Base-by-base conservation (phyloP, 345 rosid species). In the Eucalyptus marginata region DNA sequence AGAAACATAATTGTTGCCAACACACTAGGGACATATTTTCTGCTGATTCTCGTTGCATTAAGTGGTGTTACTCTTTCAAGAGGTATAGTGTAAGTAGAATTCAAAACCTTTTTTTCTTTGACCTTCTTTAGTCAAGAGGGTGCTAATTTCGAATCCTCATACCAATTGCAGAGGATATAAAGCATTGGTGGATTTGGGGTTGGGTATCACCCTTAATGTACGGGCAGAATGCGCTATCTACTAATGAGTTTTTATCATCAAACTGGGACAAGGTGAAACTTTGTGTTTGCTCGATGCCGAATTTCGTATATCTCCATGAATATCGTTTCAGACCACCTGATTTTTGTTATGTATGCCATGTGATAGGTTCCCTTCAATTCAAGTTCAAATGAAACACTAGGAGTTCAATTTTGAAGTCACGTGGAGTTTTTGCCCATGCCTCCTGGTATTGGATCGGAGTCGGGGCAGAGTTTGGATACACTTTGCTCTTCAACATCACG, bases 171-270 rank as follows among this genome's bases (percentile, higher is more conserved):
- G 97, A 92, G 59, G 87, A 94, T 36, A 88, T 94, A 22, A 93
- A 91, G 89, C 88, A 92, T 86, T 95, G 97, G 96, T 94, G 95
- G 96, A 91, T 89, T 85, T 94, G 95, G 97, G 95, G 91, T 79
- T 95, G 96, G 95, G 1, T 88, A n/a, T 95, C 97, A 17, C 95
- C 96, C 49, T 9, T 95, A 92, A 94, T 94, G 95, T 95, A 95
- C 83, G 95, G 90, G 20, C 96, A 94, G 90, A 95, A 92, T 88
- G 95, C 96, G 29, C 91, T 94, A 1, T 88, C 89, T 13, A 89
- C 79, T 51, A 95, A 94, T 49, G 97, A 94, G 91, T 94, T 93
- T 88, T 92, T 94, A n/a, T 94, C 93, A 46, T 8, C 91, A 13
- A 94, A 93, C 71, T 95, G 97, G 97, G 90, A 49, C 40, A 91